phyloP scores from a whole-genome alignment of 768 basidiomycete genomes.

The Tulasnella sp. region DNA sequence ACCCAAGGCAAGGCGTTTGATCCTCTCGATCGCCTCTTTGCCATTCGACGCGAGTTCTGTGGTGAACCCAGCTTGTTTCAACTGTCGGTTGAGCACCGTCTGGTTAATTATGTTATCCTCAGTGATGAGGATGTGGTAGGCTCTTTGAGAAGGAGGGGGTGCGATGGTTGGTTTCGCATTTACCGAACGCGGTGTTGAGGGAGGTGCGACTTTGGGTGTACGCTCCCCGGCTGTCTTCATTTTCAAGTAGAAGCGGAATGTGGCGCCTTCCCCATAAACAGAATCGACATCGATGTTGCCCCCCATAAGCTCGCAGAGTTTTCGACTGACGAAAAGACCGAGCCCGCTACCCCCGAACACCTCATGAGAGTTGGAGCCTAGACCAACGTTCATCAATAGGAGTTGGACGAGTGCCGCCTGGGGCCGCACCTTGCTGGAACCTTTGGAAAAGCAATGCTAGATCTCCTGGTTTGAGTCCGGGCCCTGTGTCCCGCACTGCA shows the following conservation, averaged over 20 bases:
- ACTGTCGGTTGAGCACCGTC: slow-evolving; percentile 33
- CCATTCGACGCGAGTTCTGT: slow-evolving; percentile 35
- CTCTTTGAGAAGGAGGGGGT: slow-evolving; percentile 13
- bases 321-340: slow-evolving; percentile 42
- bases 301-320: slow-evolving; percentile 39
- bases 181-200: background rate
- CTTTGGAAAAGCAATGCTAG: slow-evolving; percentile 41
- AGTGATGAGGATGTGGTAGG: slow-evolving; percentile 33
- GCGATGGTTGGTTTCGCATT: background rate
- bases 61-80: slow-evolving; percentile 34
- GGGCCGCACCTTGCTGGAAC: slow-evolving; percentile 42
- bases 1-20: slow-evolving; percentile 24
- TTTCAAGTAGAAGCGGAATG: slow-evolving; percentile 43
- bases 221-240: background rate
- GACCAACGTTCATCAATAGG: slow-evolving; percentile 29
- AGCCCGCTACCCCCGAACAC: slow-evolving; percentile 38
- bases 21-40: slow-evolving; percentile 34
- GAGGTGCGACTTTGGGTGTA: background rate
- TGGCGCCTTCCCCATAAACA: slow-evolving; percentile 40
- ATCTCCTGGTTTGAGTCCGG: slow-evolving; percentile 41
- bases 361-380: slow-evolving; percentile 34
- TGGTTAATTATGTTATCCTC: slow-evolving; percentile 38
- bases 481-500: slow-evolving; percentile 40
- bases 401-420: background rate
- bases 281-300: slow-evolving; percentile 39